Percentiles rank a stretch among this genome's conserved stretches.
Evolutionary conservation across 2,329 filamentous ascomycete genomes (phyloP).

Genomic region (Coleophoma crateriformis): DNA sequence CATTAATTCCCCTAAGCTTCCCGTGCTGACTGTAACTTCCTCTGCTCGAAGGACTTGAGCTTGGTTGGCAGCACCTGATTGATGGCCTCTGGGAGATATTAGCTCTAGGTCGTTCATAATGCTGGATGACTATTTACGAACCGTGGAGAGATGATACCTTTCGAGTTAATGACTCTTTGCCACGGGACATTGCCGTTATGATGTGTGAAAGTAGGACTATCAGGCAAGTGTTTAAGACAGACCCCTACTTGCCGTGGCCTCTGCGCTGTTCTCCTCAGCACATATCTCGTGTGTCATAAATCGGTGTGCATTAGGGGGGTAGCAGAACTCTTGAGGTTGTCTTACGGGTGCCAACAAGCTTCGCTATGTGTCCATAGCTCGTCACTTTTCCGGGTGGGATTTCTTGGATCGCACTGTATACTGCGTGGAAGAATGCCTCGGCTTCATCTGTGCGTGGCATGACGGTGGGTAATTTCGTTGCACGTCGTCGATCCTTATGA

Average conservation of each 20-base stretch:
- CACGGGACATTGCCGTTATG: conserved; percentile 81
- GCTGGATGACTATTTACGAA: conserved; percentile 28
- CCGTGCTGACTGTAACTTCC: conserved; percentile 27
- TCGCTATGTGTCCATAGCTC: conserved; percentile 77
- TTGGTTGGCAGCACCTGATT: conserved; percentile 27
- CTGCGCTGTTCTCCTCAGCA: conserved; percentile 43
- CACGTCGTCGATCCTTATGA: background rate
- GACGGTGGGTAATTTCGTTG: conserved; percentile 1
- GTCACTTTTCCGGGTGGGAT: conserved; percentile 81
- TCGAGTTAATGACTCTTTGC: conserved; percentile 89
- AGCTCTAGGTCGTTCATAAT: background rate
- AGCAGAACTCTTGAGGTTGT: conserved; percentile 6
- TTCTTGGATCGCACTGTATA: conserved; percentile 80
- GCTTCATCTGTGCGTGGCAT: conserved; percentile 74
- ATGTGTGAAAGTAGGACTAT: conserved; percentile 46
- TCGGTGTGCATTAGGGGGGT: no score
- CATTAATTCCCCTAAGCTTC: conserved; percentile 26
- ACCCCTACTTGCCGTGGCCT: conserved; percentile 81
- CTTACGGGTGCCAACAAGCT: conserved; percentile 67
- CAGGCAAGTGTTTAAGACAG: conserved; percentile 79
- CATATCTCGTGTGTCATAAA: no score
- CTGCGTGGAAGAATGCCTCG: conserved; percentile 66
- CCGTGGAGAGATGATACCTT: conserved; percentile 82
- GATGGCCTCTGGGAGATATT: conserved; percentile 19
- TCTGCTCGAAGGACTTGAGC: conserved; percentile 27